Conservation (phyloP, 2,329 filamentous ascomycete genomes). For the Nannizziopsis barbatae region DNA sequence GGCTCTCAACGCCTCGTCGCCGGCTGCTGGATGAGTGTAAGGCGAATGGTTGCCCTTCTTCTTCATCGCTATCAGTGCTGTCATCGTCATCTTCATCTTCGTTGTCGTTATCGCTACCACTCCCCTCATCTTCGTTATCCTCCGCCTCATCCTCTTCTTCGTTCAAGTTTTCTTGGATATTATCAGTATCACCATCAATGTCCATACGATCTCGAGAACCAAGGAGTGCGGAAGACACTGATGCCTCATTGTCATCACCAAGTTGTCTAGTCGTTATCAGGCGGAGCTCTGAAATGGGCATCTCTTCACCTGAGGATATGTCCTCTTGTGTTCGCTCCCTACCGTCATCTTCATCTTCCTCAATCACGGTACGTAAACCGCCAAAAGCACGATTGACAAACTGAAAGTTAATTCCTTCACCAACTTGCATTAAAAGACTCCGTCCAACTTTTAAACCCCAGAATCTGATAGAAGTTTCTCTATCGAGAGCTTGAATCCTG, state of each 20-base stretch:
- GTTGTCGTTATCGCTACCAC: conserved; percentile 23
- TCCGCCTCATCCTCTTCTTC: conserved; percentile 21
- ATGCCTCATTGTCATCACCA: neutral
- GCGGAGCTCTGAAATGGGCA: conserved; percentile 30
- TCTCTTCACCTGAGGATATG: conserved; percentile 36
- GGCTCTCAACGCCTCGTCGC: conserved; percentile 42
- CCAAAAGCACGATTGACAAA: conserved; percentile 52
- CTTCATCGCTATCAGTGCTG: conserved; percentile 26
- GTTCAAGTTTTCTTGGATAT: conserved; percentile 7
- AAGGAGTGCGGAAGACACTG: neutral
- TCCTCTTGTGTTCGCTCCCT: conserved; percentile 40
- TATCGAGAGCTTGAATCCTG: conserved; percentile 25
- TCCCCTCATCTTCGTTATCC: conserved; percentile 18
- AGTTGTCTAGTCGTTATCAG: conserved; percentile 15
- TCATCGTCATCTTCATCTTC: conserved; percentile 25
- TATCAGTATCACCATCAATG: conserved; percentile 14
- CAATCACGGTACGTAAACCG: conserved; percentile 41
- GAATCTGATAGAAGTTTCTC: conserved; percentile 33
- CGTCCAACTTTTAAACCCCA: conserved; percentile 52
- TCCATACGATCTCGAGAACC: conserved; percentile 2
- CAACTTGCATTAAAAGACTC: conserved; percentile 48
- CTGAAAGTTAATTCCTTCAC: conserved; percentile 45
- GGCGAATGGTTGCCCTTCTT: conserved; percentile 29
- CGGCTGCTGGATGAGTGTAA: conserved; percentile 35
- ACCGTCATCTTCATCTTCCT: conserved; percentile 26